Conservation (phyloP, 176 grass and related monocot species). For the Metroxylon sagu region DNA sequence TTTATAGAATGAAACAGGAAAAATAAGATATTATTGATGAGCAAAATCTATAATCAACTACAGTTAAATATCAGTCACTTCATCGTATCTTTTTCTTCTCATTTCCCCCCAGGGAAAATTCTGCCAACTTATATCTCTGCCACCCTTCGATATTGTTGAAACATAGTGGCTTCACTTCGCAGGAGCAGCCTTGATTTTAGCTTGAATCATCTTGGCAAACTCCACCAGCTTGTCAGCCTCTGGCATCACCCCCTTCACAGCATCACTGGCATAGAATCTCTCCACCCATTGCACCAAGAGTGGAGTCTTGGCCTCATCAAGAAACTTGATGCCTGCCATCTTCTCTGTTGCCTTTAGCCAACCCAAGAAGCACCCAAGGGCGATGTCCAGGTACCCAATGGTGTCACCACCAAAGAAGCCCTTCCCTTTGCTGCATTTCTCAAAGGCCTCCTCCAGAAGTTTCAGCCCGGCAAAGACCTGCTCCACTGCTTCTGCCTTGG, state of each 20-base stretch:
- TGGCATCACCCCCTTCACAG: slow-evolving; percentile 28
- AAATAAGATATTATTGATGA: no score
- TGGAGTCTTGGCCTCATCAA: slow-evolving; percentile 32
- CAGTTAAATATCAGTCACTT: no score
- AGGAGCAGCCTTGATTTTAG: no score
- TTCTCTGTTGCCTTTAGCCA: slow-evolving; percentile 33
- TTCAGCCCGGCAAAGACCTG: slow-evolving; percentile 13
- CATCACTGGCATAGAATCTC: slow-evolving; percentile 23
- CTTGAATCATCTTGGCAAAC: slow-evolving; percentile 16
- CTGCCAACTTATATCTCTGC: no score
- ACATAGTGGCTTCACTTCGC: no score
- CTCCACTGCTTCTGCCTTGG: slow-evolving; percentile 22
- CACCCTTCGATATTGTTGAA: no score
- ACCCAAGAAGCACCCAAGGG: slow-evolving; percentile 23
- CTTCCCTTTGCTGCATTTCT: slow-evolving; percentile 28
- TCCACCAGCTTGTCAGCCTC: slow-evolving; percentile 17
- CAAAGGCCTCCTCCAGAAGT: slow-evolving; percentile 44
- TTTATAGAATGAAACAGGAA: no score
- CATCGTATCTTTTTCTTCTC: no score
- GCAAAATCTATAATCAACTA: no score
- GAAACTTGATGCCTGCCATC: slow-evolving; percentile 10
- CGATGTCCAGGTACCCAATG: slow-evolving; percentile 44
- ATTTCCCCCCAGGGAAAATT: no score
- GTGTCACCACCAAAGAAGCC: slow-evolving; percentile 44
- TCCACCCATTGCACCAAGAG: slow-evolving; percentile 33